Conservation (phyloP, 768 basidiomycete species). For the Amanita pallidorosea region DNA sequence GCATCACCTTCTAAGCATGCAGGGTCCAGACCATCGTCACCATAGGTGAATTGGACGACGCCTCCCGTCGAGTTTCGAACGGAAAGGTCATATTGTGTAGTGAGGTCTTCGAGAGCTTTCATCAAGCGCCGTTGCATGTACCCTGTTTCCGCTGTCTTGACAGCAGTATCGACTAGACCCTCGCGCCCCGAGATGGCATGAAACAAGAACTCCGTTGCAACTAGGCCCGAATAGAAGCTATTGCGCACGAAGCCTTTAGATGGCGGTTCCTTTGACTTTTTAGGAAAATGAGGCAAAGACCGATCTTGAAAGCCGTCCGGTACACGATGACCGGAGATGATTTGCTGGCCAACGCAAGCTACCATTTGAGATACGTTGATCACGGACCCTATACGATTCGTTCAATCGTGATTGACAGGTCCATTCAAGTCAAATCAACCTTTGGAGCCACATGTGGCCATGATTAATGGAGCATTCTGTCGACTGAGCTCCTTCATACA, state of each 20-base stretch:
- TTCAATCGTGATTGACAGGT: background rate
- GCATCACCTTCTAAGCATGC: slow-evolving; percentile 94
- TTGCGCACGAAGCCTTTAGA: slow-evolving; percentile 98
- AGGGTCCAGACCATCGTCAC: slow-evolving; percentile 95
- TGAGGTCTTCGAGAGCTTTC: slow-evolving; percentile 97
- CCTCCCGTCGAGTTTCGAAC: slow-evolving; percentile 93
- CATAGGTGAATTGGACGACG: slow-evolving; percentile 94
- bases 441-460: slow-evolving; percentile 99
- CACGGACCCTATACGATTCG: slow-evolving; percentile 56
- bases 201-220: slow-evolving; percentile 94
- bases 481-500: slow-evolving; percentile 98
- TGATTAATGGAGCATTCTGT: slow-evolving; percentile 94
- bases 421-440: slow-evolving; percentile 31
- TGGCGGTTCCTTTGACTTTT: slow-evolving; percentile 92
- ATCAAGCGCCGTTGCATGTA: slow-evolving; percentile 99
- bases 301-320: slow-evolving; percentile 99
- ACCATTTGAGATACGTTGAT: slow-evolving; percentile 99
- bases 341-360: slow-evolving; percentile 98
- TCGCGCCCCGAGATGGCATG: slow-evolving; percentile 99
- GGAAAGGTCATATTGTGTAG: slow-evolving; percentile 91
- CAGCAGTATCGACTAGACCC: slow-evolving; percentile 97
- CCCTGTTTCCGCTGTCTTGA: slow-evolving; percentile 99
- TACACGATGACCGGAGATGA: slow-evolving; percentile 96
- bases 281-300: slow-evolving; percentile 96
- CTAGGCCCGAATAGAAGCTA: slow-evolving; percentile 88